phyloP scores from a whole-genome alignment of 768 basidiomycete genomes.

The Hygrocybe coccinea region DNA sequence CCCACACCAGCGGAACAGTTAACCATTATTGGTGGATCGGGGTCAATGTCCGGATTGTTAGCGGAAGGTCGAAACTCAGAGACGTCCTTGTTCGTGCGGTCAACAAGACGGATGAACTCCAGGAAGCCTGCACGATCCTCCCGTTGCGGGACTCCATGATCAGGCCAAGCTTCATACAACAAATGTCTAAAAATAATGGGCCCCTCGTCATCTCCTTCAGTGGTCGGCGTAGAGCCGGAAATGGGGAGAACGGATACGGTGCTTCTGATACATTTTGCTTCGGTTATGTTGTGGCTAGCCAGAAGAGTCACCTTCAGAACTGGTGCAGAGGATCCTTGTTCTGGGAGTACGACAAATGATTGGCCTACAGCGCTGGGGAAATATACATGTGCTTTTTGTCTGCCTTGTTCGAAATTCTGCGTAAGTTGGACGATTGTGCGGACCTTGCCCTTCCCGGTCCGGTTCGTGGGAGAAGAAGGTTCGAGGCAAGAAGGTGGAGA shows the following conservation, averaged over 20 bases:
- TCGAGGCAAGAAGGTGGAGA: conserved; percentile 29
- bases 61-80: conserved; percentile 18
- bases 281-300: conserved; percentile 40
- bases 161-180: conserved; percentile 76
- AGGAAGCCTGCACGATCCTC: conserved; percentile 58
- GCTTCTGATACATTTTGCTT: conserved; percentile 59
- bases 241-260: conserved; percentile 51
- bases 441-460: conserved; percentile 41
- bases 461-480: conserved; percentile 5
- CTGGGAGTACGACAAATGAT: conserved; percentile 43
- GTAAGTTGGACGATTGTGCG: conserved; percentile 83
- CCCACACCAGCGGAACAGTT: conserved; percentile 88
- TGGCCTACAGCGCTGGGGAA: conserved; percentile 61
- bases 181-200: conserved; percentile 62
- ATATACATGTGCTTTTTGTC: conserved; percentile 72
- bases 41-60: conserved; percentile 31
- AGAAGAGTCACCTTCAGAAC: conserved; percentile 58
- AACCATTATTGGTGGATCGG: conserved; percentile 74
- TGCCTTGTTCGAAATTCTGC: conserved; percentile 60
- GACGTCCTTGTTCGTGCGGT: conserved; percentile 51
- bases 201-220: conserved; percentile 20
- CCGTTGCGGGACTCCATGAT: conserved; percentile 70
- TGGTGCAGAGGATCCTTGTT: conserved; percentile 35
- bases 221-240: conserved; percentile 10
- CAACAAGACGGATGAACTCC: conserved; percentile 60